Conservation (phyloP, 139 green algal species). For the Gonium pectorale region DNA sequence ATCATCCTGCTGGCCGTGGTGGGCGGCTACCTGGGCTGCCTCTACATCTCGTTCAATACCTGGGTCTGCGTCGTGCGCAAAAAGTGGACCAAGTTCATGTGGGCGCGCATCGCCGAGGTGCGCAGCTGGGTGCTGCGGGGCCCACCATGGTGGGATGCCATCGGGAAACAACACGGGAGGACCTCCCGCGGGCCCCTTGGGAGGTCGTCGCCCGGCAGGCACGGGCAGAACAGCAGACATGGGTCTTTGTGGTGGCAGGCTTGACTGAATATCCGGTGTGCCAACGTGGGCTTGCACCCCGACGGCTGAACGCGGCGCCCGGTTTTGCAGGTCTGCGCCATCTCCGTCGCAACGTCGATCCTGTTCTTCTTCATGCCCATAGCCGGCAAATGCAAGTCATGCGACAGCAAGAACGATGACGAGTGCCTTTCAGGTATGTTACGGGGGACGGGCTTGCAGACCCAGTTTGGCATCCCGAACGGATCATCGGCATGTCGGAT, state of each 20-base stretch:
- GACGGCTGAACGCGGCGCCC: no score
- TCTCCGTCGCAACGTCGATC: conserved; percentile 61
- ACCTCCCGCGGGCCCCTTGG: no score
- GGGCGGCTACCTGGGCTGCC: conserved; percentile 59
- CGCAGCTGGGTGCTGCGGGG: not conserved
- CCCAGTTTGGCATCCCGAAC: no score
- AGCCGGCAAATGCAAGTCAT: conserved; percentile 54
- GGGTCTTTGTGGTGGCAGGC: no score
- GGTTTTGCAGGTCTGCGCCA: conserved; percentile 59
- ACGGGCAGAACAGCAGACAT: no score
- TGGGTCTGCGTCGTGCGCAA: conserved; percentile 74
- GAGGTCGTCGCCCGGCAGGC: no score
- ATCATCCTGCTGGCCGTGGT: conserved; percentile 60
- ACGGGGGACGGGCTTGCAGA: no score
- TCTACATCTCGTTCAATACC: conserved; percentile 72
- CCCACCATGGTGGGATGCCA: no score
- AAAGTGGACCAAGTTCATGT: conserved; percentile 65
- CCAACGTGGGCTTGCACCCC: no score
- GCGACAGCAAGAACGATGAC: conserved; percentile 43
- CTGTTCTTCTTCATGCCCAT: conserved; percentile 63
- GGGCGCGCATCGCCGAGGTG: conserved; percentile 59
- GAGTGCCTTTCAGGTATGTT: conserved; percentile 10
- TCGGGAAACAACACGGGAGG: no score
- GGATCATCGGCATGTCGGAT: no score
- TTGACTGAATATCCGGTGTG: no score